Conservation (phyloP, 352 stramenopile species). For the Aphanomyces stellatus region DNA sequence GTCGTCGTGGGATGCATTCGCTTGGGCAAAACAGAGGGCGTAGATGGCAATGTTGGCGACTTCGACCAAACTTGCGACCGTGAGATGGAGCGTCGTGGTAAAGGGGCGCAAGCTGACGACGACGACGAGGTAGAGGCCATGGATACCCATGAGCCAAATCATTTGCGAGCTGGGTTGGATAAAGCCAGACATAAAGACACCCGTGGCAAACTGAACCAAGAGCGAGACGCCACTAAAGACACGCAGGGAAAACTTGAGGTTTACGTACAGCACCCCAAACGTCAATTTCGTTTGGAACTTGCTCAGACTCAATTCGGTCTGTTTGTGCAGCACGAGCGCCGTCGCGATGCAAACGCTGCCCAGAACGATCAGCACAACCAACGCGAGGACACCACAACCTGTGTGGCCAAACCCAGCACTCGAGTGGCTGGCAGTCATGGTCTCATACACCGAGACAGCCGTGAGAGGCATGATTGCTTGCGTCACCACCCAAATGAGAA, state of each 20-base stretch:
- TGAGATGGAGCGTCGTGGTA: conserved; percentile 12
- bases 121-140: conserved; percentile 39
- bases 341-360: conserved; percentile 34
- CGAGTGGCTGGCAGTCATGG: conserved; percentile 42
- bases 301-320: conserved; percentile 44
- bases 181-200: conserved; percentile 34
- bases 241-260: conserved; percentile 47
- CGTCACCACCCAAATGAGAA: conserved; percentile 58
- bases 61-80: neutral
- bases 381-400: conserved; percentile 29
- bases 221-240: conserved; percentile 59
- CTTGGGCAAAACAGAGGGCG: neutral
- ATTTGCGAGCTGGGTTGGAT: conserved; percentile 42
- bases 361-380: conserved; percentile 37
- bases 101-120: conserved; percentile 39
- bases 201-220: conserved; percentile 44
- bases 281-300: conserved; percentile 49
- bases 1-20: neutral
- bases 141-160: conserved; percentile 39
- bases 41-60: neutral
- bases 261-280: conserved; percentile 56
- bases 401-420: conserved; percentile 22
- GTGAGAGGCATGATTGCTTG: conserved; percentile 53
- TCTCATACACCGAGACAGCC: conserved; percentile 50
- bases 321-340: conserved; percentile 45